Conservation (phyloP, 169 alveolate genomes). For the Plasmodium vinckei region DNA sequence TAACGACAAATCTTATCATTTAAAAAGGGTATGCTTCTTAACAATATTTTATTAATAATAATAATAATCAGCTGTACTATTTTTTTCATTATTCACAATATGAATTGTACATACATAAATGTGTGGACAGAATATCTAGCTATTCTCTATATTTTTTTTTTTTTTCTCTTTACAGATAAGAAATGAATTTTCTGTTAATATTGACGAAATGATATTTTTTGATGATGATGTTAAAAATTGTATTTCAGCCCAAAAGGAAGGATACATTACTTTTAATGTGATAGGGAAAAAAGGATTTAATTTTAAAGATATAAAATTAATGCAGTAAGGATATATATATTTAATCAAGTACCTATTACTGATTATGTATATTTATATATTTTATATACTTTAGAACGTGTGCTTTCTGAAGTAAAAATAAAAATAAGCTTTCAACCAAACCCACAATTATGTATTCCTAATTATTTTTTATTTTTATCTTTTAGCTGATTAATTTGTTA, state of each 20-base stretch:
- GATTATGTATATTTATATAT: not conserved
- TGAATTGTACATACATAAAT: not conserved
- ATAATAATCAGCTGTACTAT: too few relatives aligned
- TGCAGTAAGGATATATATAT: constrained; percentile 3
- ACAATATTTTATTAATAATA: too few relatives aligned
- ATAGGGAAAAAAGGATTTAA: constrained; percentile 69
- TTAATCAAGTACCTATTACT: not conserved
- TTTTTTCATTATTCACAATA: too few relatives aligned
- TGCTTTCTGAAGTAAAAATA: too few relatives aligned
- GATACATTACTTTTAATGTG: constrained; percentile 55
- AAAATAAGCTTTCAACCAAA: too few relatives aligned
- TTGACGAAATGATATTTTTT: constrained; percentile 48
- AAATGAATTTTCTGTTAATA: constrained; percentile 19
- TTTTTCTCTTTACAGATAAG: constrained; percentile 17
- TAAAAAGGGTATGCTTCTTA: constrained; percentile 4
- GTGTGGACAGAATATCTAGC: not conserved
- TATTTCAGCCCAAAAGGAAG: constrained; percentile 50
- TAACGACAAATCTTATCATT: constrained; percentile 52
- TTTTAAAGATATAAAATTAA: constrained; percentile 26
- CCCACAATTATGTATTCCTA: too few relatives aligned
- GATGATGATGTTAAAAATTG: constrained; percentile 66
- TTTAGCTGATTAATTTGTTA: too few relatives aligned
- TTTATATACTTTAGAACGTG: not conserved
- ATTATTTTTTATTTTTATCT: too few relatives aligned
- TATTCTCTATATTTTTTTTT: not conserved